Evolutionary conservation across 208 protist genomes (phyloP), one percentile per base, ranked within the genome.

Genomic region (Vickermania spadyakhi): DNA sequence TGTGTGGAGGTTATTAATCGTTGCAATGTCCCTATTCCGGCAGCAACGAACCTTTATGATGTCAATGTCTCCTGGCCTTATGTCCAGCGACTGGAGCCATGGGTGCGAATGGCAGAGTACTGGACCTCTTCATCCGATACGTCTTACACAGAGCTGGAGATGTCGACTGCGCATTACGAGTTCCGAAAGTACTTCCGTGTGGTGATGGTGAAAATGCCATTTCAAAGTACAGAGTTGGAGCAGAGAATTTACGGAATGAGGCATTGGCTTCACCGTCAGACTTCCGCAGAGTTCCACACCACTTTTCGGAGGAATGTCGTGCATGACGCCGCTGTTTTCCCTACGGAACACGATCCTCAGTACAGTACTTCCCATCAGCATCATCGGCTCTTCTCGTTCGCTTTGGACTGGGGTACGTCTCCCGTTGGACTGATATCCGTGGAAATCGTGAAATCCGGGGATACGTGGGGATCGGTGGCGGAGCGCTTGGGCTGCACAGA

Each of bases 331-430:
- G 45, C 81, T 1, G 57, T 86, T 14, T 95, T 91, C 61, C 89
- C 89, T 0, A 86, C 79, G 22, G 80, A 93, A 68, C 85, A 92
- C 61, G 85, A 93, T 59, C 66, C 75, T 0, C 63, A 62, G 13
- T 72, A 61, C 11, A 60, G 60, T 25, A 75, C 85, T 1, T 84
- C 74, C 1, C 85, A 93, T 60, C 83, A 92, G 62, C 81, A 95
- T 61, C 89, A 95, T 65, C 83, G 89, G n/a, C 62, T 93, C 28
- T 93, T 95, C 68, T 93, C 85, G 21, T 95, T 95, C 53, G 89
- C 89, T 5, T 59, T 95, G 13, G 89, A 95, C 58, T 95, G 89
- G 86, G 78, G 91, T 58, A 79, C 68, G n/a, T 67, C 76, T 0
- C 84, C 89, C 0, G 84, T 89, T 2, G 73, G 81, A 62, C 79